Evolutionary conservation across 202 grass and related monocot genomes (phyloP).

Genomic region (Setaria viridis): DNA sequence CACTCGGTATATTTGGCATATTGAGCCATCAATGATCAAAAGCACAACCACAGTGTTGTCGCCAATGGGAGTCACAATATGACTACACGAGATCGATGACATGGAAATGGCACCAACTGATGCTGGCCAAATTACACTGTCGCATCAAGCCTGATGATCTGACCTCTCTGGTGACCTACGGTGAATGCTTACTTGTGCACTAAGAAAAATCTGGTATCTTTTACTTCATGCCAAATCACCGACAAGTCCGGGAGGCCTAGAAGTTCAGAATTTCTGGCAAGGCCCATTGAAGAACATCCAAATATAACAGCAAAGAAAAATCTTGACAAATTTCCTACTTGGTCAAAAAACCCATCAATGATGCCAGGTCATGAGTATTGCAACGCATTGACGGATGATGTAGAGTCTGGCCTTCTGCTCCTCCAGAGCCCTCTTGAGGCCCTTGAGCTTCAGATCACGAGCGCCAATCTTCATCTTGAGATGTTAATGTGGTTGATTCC

Average conservation of each 20-base stretch:
- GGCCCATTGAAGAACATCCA: background rate
- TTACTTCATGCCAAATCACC: background rate
- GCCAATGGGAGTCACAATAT: background rate
- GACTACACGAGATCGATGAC: background rate
- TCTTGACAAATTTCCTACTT: background rate
- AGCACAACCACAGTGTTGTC: background rate
- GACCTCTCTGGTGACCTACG: background rate
- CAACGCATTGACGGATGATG: slow-evolving; percentile 63
- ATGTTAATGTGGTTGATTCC: slow-evolving; percentile 21
- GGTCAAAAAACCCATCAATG: slow-evolving; percentile 27
- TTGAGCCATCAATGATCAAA: slow-evolving; percentile 15
- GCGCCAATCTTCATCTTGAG: slow-evolving; percentile 27
- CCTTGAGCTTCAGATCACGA: slow-evolving; percentile 45
- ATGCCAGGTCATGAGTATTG: slow-evolving; percentile 61
- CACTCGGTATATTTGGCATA: slow-evolving; percentile 18
- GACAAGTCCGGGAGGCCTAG: background rate
- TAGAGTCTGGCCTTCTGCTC: slow-evolving; percentile 67
- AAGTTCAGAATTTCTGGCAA: slow-evolving; percentile 10
- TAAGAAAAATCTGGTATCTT: slow-evolving; percentile 33
- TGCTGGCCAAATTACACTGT: slow-evolving; percentile 26
- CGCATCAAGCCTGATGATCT: slow-evolving; percentile 2
- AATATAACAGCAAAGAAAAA: background rate
- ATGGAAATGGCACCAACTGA: slow-evolving; percentile 37
- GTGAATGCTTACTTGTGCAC: background rate
- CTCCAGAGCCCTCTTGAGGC: slow-evolving; percentile 55